phyloP scores from a whole-genome alignment of 2,329 filamentous ascomycete genomes.

The Epichloe sibirici region DNA sequence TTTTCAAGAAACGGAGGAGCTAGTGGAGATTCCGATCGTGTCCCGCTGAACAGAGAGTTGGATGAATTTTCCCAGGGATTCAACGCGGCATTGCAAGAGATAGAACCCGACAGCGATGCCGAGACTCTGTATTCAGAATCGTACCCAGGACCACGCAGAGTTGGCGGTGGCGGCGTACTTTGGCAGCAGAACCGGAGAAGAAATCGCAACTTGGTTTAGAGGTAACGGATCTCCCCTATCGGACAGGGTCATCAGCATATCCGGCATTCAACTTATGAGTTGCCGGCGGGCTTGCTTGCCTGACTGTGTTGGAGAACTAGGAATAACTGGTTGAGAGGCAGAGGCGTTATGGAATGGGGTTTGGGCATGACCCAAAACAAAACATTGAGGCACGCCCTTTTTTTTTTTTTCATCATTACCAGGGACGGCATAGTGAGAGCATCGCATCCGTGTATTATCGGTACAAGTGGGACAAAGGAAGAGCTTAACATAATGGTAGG shows the following conservation, averaged over 20 bases:
- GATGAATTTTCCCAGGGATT: conserved; percentile 34
- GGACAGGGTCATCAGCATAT: neutral
- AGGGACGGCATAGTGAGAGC: neutral
- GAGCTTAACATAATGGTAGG: neutral
- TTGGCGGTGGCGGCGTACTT: conserved; percentile 28
- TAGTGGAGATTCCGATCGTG: conserved; percentile 21
- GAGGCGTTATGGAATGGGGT: neutral
- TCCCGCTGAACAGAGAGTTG: conserved; percentile 27
- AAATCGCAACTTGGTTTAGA: conserved; percentile 35
- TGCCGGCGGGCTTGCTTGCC: neutral
- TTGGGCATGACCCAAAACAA: neutral
- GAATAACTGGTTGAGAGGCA: neutral
- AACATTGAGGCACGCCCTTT: neutral
- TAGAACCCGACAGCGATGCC: conserved; percentile 18
- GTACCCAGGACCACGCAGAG: conserved; percentile 13
- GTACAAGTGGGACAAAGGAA: neutral
- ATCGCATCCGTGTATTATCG: neutral
- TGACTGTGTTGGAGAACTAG: neutral
- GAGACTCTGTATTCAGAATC: conserved; percentile 10
- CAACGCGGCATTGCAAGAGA: conserved; percentile 26
- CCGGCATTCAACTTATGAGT: too few relatives aligned
- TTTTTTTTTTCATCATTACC: neutral
- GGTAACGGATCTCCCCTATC: conserved; percentile 16
- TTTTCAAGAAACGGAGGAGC: conserved; percentile 13
- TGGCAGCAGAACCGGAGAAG: conserved; percentile 43